Evolutionary conservation across 768 basidiomycete species (phyloP).

Genomic region (Megacollybia marginata): DNA sequence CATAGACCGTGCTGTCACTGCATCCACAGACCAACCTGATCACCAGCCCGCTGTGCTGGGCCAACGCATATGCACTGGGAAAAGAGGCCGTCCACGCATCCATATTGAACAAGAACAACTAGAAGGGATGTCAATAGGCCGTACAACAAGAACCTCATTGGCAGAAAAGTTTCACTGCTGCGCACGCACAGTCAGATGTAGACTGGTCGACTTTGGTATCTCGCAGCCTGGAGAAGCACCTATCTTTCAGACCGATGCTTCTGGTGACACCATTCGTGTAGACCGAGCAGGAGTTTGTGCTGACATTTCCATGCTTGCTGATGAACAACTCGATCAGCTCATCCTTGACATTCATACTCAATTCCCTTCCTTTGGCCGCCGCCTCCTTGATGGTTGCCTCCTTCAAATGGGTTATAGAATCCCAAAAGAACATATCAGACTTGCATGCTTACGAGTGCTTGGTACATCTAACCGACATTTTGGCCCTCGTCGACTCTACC

Average conservation of each 20-base stretch:
- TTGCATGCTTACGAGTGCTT: slow-evolving; percentile 2
- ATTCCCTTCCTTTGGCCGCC: slow-evolving; percentile 14
- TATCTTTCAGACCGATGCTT: slow-evolving; percentile 3
- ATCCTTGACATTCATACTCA: slow-evolving; percentile 8
- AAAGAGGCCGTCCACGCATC: slow-evolving; percentile 10
- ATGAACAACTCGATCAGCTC: slow-evolving; percentile 14
- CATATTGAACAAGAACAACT: slow-evolving; percentile 18
- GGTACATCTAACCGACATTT: too few species aligned
- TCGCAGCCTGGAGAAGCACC: slow-evolving; percentile 12
- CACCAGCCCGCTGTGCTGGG: background rate
- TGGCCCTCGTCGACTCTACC: background rate
- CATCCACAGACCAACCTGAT: background rate
- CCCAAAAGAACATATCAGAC: slow-evolving; percentile 5
- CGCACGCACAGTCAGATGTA: slow-evolving; percentile 15
- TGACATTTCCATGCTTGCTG: slow-evolving; percentile 10
- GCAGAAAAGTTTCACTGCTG: slow-evolving; percentile 12
- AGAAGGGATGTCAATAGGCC: background rate
- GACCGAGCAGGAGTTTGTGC: slow-evolving; percentile 7
- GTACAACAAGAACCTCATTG: slow-evolving; percentile 14
- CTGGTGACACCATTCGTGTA: slow-evolving; percentile 1
- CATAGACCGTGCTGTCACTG: background rate
- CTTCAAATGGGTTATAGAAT: slow-evolving; percentile 9
- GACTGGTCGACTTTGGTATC: slow-evolving; percentile 19
- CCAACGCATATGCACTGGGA: background rate
- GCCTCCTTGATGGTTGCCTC: slow-evolving; percentile 15